Conservation (phyloP, 208 protist genomes). For the Leishmania major region DNA sequence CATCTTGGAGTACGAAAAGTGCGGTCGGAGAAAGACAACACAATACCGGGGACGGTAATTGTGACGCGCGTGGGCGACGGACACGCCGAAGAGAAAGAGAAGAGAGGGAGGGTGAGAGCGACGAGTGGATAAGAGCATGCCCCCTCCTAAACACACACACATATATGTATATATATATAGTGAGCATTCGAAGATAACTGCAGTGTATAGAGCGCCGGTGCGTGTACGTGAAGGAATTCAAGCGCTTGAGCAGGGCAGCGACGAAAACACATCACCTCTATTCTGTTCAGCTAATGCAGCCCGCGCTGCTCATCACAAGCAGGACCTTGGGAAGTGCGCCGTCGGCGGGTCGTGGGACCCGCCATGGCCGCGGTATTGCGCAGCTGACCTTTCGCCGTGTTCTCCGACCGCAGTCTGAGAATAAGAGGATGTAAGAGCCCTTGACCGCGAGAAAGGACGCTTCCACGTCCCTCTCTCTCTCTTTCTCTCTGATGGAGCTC, state of each 20-base stretch:
- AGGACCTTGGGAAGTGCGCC: not conserved
- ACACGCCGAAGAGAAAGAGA: not conserved
- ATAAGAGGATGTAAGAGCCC: not conserved
- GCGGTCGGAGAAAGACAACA: not conserved
- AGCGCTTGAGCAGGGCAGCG: not conserved
- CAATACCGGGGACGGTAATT: not conserved
- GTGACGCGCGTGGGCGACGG: conserved; percentile 19
- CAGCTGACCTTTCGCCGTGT: not conserved
- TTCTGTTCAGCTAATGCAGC: not conserved
- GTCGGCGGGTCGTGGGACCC: not conserved
- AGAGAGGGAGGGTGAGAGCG: not conserved
- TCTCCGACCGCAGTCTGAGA: not conserved
- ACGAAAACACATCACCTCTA: not conserved
- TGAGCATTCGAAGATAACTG: not conserved
- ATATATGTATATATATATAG: not conserved
- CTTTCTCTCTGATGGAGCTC: not conserved
- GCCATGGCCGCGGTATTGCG: not conserved
- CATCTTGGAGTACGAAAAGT: not conserved
- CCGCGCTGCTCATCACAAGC: not conserved
- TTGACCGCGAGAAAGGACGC: not conserved
- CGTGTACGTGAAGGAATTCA: not conserved
- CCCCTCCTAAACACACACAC: not conserved
- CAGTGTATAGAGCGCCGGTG: not conserved
- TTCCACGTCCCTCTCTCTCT: not conserved
- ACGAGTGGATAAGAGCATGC: not conserved